These are phyloP conservation scores for Garcia nutans DNA, from an alignment of 345 rosid species.

Conservation along the genomic window DNA sequence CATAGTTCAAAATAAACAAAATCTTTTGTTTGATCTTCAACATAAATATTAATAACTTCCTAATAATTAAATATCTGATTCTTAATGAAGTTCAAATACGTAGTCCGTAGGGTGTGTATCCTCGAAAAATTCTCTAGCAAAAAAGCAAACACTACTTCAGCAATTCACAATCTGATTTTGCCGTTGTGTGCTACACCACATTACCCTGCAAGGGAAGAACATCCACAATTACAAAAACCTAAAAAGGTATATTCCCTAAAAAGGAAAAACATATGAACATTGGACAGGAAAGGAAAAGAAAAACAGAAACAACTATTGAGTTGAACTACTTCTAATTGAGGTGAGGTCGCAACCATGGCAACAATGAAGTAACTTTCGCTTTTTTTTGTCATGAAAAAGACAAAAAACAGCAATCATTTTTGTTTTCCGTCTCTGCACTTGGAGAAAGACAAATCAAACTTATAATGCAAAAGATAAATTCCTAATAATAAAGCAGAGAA, in stretches of 20 bases:
- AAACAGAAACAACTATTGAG: not conserved
- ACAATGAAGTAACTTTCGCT: not conserved
- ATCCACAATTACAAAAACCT: not conserved
- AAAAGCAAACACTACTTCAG: not conserved
- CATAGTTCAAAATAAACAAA: slow-evolving; percentile 1
- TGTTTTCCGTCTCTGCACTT: too few species aligned
- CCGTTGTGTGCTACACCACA: not conserved
- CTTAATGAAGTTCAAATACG: not conserved
- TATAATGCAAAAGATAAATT: not conserved
- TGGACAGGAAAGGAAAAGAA: not conserved
- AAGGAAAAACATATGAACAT: not conserved
- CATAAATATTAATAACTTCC: not conserved
- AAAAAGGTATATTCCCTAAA: not conserved
- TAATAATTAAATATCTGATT: not conserved
- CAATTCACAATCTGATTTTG: slow-evolving; percentile 18
- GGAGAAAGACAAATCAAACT: not conserved
- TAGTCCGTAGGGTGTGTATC: not conserved
- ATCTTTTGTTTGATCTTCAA: not conserved
- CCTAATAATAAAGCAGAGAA: not conserved
- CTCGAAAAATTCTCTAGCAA: slow-evolving; percentile 5
- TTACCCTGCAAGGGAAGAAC: slow-evolving; percentile 15
- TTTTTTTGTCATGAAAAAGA: not conserved
- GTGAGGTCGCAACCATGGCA: not conserved
- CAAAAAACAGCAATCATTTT: not conserved
- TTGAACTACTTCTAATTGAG: not conserved